Conservation (phyloP, 192 early-diverging fungal genomes). For the Gryganskiella cystojenkinii region DNA sequence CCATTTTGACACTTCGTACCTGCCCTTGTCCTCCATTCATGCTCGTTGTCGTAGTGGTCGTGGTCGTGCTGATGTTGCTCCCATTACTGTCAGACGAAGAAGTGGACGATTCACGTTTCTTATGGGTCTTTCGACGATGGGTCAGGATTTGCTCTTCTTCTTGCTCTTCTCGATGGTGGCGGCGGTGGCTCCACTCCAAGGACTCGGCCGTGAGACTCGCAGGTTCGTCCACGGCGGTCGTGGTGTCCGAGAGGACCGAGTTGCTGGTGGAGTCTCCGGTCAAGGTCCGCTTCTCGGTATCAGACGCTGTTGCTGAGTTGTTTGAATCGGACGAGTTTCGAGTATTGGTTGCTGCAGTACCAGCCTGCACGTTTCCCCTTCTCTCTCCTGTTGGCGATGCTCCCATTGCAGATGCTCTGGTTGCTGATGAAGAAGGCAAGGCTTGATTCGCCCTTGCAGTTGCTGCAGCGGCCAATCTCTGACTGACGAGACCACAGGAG, state of each 20-base stretch:
- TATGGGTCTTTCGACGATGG: not conserved
- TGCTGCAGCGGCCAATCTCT: not conserved
- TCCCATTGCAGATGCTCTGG: not conserved
- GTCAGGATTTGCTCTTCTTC: no score
- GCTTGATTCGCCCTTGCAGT: not conserved
- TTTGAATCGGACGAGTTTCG: constrained; percentile 18
- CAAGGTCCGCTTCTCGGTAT: constrained; percentile 2
- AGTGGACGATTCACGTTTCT: not conserved
- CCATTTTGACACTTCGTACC: constrained; percentile 15
- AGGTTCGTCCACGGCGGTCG: no score
- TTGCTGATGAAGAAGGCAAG: not conserved
- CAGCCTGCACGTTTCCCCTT: not conserved
- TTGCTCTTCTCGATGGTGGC: no score
- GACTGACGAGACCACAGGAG: not conserved
- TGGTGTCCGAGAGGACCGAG: not conserved
- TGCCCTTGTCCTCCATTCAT: not conserved
- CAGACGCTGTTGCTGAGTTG: constrained; percentile 1
- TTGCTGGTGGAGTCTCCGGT: no score
- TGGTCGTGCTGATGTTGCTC: not conserved
- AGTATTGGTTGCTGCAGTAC: not conserved
- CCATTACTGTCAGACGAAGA: not conserved
- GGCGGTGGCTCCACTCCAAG: no score
- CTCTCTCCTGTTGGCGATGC: not conserved
- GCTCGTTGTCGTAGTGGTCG: not conserved
- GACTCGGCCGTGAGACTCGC: no score